These are phyloP conservation scores for Alternaria angustiovoidea DNA, from an alignment of 2,329 filamentous ascomycete genomes.

Conservation along the genomic window DNA sequence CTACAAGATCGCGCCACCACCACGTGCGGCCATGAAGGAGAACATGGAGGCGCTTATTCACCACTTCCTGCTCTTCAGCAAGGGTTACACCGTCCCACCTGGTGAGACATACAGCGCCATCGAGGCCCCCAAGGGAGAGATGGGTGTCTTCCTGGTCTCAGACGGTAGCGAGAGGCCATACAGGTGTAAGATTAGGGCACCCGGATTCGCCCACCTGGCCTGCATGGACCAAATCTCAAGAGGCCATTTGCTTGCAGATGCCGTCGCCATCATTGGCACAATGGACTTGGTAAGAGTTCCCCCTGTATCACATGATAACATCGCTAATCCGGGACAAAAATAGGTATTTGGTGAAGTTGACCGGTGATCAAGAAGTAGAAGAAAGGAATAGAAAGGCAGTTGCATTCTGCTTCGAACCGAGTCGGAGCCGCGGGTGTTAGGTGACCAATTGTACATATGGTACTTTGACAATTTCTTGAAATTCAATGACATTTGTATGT, in stretches of 20 bases:
- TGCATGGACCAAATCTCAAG: conserved; percentile 93
- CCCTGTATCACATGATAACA: too few relatives aligned
- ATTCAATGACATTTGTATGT: conserved; percentile 30
- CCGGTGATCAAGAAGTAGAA: conserved; percentile 10
- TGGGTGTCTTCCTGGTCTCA: conserved; percentile 96
- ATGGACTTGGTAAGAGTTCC: conserved; percentile 41
- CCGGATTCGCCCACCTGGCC: conserved; percentile 92
- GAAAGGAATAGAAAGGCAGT: neutral
- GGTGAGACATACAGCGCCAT: conserved; percentile 98
- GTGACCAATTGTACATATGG: conserved; percentile 38
- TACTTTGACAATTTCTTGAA: conserved; percentile 29
- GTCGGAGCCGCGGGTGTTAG: neutral
- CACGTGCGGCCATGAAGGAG: conserved; percentile 99
- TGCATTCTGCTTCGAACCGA: neutral
- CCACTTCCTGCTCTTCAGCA: conserved; percentile 98
- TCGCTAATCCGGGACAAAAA: too few relatives aligned
- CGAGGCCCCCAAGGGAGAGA: conserved; percentile 99
- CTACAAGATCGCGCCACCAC: conserved; percentile 97
- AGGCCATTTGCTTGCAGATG: conserved; percentile 94
- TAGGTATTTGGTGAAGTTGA: conserved; percentile 46
- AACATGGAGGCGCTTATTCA: conserved; percentile 99
- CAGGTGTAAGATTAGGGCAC: conserved; percentile 95
- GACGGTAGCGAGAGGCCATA: conserved; percentile 97
- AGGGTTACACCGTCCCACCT: conserved; percentile 95
- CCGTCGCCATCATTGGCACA: conserved; percentile 87